These are phyloP conservation scores for Annulohypoxylon stygium DNA, from an alignment of 495 filamentous ascomycete species.

Conservation along the genomic window DNA sequence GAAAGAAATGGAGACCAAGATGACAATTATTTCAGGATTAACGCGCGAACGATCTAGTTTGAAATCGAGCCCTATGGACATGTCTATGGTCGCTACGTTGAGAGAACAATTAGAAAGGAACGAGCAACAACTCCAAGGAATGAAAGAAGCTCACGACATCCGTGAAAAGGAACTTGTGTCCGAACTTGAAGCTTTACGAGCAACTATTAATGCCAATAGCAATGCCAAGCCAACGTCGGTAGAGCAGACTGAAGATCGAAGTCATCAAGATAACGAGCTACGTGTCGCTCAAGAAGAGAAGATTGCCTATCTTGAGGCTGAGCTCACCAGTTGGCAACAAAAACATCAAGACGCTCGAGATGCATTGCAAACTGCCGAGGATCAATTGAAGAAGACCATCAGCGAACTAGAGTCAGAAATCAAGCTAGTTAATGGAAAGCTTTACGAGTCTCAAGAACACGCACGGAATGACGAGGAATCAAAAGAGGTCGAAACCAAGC, in stretches of 20 bases:
- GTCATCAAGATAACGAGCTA: constrained; percentile 51
- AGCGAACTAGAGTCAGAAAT: constrained; percentile 74
- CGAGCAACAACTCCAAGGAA: constrained; percentile 79
- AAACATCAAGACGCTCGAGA: constrained; percentile 79
- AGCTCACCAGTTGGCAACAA: constrained; percentile 79
- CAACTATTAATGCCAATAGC: constrained; percentile 63
- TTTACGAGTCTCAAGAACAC: constrained; percentile 49
- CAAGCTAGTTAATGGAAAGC: constrained; percentile 55
- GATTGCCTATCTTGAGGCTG: constrained; percentile 78
- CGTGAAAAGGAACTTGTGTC: constrained; percentile 79
- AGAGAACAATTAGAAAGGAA: constrained; percentile 88
- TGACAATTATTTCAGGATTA: constrained; percentile 91
- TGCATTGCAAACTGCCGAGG: constrained; percentile 79
- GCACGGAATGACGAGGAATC: constrained; percentile 51
- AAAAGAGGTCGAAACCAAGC: constrained; percentile 60
- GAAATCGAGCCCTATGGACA: constrained; percentile 89
- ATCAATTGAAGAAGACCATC: constrained; percentile 77
- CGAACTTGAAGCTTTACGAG: constrained; percentile 76
- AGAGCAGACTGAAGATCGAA: constrained; percentile 22
- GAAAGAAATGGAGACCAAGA: constrained; percentile 96
- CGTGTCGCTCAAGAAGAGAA: constrained; percentile 68
- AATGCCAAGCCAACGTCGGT: constrained; percentile 26
- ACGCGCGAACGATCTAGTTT: constrained; percentile 92
- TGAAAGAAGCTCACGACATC: constrained; percentile 77
- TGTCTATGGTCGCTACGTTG: constrained; percentile 88